Conservation (phyloP, 2,329 filamentous ascomycete genomes). For the Clathrospora elynae region DNA sequence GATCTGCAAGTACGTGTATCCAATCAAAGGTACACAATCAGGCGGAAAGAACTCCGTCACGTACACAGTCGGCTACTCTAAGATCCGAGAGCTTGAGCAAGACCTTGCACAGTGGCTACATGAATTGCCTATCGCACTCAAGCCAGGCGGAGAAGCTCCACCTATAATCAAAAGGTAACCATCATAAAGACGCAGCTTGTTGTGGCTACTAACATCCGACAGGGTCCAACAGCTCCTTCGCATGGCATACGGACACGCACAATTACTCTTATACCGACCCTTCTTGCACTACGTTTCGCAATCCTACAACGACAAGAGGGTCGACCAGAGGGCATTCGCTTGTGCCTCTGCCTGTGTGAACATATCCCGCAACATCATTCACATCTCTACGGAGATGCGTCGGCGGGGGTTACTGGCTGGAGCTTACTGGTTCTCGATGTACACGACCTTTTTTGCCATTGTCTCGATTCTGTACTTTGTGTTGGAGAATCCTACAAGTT, state of each 20-base stretch:
- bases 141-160: slow-evolving; percentile 76
- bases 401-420: slow-evolving; percentile 76
- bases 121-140: slow-evolving; percentile 73
- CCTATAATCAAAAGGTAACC: slow-evolving; percentile 76
- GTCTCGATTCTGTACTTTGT: slow-evolving; percentile 80
- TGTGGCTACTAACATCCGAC: background rate
- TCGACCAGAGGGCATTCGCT: slow-evolving; percentile 79
- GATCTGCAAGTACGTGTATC: slow-evolving; percentile 68
- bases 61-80: slow-evolving; percentile 67
- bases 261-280: slow-evolving; percentile 80
- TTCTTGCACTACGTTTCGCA: slow-evolving; percentile 83
- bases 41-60: slow-evolving; percentile 52
- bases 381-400: slow-evolving; percentile 78
- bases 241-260: slow-evolving; percentile 81
- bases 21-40: slow-evolving; percentile 58
- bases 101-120: slow-evolving; percentile 69
- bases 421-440: slow-evolving; percentile 86
- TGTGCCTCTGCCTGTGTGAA: slow-evolving; percentile 71
- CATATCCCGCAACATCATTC: slow-evolving; percentile 74
- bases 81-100: slow-evolving; percentile 67
- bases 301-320: slow-evolving; percentile 52
- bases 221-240: slow-evolving; percentile 74
- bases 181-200: background rate
- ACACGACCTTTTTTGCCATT: slow-evolving; percentile 81
- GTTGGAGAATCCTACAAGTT: slow-evolving; percentile 77